A percentile compares a stretch with the other conserved stretches of the same genome.
phyloP scores from a whole-genome alignment of 129 eudicot genomes.

The Helianthus tuberosus region DNA sequence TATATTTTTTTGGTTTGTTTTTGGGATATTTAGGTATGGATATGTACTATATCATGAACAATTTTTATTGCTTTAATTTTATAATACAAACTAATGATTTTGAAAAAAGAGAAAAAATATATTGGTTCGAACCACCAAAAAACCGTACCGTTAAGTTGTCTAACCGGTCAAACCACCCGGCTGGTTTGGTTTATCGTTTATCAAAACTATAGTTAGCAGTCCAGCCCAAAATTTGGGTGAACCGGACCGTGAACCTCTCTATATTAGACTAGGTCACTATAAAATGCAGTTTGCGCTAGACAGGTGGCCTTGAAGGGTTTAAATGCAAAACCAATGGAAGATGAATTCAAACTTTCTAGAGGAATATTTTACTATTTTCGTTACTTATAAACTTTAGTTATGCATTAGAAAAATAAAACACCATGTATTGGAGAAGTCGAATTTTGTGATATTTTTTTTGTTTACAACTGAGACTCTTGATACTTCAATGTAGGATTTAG shows the following conservation, averaged over 20 bases:
- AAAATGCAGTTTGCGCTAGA: neutral
- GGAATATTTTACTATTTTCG: neutral
- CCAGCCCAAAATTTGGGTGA: neutral
- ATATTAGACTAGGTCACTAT: neutral
- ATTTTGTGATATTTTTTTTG: neutral
- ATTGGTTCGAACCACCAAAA: neutral
- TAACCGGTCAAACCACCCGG: neutral
- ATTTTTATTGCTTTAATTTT: neutral
- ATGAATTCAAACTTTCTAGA: neutral
- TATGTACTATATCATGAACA: neutral
- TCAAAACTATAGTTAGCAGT: neutral
- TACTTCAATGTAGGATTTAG: constrained; percentile 48
- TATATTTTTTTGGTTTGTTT: neutral
- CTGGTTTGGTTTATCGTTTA: neutral
- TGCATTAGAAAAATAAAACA: neutral
- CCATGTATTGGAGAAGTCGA: neutral
- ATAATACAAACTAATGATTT: neutral
- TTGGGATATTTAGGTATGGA: neutral
- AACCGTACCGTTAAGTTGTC: neutral
- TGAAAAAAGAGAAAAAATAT: neutral
- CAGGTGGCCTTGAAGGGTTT: neutral
- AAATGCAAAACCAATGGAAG: neutral
- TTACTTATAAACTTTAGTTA: neutral
- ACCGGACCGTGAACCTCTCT: neutral
- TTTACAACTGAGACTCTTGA: neutral